phyloP scores from a whole-genome alignment of 768 basidiomycete genomes.

The Hericium rajendrae region DNA sequence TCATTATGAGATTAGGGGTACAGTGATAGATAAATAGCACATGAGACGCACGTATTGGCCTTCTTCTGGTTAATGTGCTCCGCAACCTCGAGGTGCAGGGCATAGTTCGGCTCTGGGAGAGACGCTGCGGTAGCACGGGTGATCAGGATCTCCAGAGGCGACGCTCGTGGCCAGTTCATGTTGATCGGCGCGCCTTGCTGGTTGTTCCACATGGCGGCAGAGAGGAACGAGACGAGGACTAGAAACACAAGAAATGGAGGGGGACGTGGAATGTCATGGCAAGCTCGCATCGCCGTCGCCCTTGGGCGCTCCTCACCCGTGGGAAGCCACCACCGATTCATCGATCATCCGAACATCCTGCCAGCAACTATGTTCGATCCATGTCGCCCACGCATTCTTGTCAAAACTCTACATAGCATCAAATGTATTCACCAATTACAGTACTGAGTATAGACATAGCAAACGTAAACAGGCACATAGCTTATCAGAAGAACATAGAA shows the following conservation, averaged over 20 bases:
- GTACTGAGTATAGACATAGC: too few relatives aligned
- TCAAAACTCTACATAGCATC: too few relatives aligned
- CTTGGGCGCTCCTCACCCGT: too few relatives aligned
- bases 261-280: background rate
- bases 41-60: constrained; percentile 74
- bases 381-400: too few relatives aligned
- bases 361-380: too few relatives aligned
- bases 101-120: constrained; percentile 83
- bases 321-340: too few relatives aligned
- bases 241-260: background rate
- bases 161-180: constrained; percentile 39
- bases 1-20: background rate
- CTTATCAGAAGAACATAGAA: too few relatives aligned
- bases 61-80: constrained; percentile 92
- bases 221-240: background rate
- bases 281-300: too few relatives aligned
- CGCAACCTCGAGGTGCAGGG: constrained; percentile 85
- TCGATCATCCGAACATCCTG: too few relatives aligned
- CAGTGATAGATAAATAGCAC: background rate
- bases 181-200: constrained; percentile 1
- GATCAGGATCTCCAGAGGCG: constrained; percentile 62
- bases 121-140: constrained; percentile 82
- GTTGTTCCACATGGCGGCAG: constrained; percentile 12
- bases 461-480: too few relatives aligned
- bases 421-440: too few relatives aligned